phyloP scores from a whole-genome alignment of 2,329 filamentous ascomycete genomes.

The Phialophora macrospora region DNA sequence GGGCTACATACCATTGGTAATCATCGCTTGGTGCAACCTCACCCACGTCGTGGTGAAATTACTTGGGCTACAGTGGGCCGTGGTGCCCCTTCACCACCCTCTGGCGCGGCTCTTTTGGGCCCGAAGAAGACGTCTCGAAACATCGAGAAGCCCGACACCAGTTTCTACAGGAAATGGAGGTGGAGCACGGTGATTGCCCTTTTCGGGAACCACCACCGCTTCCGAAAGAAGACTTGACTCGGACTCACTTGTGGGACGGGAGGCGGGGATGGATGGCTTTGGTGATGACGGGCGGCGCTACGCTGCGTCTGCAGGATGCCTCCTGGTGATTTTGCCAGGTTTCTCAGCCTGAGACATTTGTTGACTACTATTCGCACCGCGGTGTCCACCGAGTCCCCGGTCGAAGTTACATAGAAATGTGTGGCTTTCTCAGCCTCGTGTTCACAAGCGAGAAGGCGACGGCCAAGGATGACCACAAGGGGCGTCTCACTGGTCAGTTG shows the following conservation, averaged over 20 bases:
- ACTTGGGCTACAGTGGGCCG: background rate
- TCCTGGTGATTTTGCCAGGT: background rate
- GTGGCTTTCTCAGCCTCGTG: constrained; percentile 2
- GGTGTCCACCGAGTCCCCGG: background rate
- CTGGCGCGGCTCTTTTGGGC: background rate
- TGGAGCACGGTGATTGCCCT: background rate
- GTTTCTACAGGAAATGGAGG: background rate
- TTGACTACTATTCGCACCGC: background rate
- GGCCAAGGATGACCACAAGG: background rate
- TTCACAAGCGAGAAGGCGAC: background rate
- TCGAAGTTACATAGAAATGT: background rate
- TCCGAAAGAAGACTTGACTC: background rate
- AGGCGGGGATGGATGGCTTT: background rate
- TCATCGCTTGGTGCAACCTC: background rate
- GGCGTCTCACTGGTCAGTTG: background rate
- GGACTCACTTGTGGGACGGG: background rate
- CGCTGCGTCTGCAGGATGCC: background rate
- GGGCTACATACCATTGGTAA: background rate
- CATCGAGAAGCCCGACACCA: background rate
- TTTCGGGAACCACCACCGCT: background rate
- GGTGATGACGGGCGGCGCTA: background rate
- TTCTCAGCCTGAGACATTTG: constrained; percentile 12
- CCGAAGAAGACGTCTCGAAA: background rate
- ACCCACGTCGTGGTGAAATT: background rate
- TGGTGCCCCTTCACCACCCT: background rate